Percentiles rank a stretch among this genome's conserved stretches.
phyloP scores from a whole-genome alignment of 2,329 filamentous ascomycete species.

The Camillea tinctor region DNA sequence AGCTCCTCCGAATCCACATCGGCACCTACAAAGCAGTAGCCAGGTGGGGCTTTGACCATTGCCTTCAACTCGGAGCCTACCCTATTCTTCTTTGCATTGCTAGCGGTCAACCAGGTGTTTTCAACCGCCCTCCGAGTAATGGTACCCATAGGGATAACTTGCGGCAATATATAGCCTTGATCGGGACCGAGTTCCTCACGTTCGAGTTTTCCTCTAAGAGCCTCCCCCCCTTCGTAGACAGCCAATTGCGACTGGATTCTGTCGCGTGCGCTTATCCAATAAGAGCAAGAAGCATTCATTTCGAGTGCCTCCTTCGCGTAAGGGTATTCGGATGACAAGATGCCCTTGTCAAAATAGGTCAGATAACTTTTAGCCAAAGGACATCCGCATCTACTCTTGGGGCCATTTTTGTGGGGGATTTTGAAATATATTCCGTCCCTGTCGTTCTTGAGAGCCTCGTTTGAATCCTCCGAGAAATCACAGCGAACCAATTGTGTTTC shows the following conservation, averaged over 20 bases:
- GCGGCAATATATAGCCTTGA: constrained; percentile 85
- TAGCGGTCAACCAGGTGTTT: constrained; percentile 97
- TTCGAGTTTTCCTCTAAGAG: constrained; percentile 15
- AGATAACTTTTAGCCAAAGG: constrained; percentile 92
- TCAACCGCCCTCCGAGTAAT: constrained; percentile 93
- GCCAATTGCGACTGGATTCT: constrained; percentile 95
- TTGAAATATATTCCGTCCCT: constrained; percentile 74
- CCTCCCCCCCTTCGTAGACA: constrained; percentile 71
- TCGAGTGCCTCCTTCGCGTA: constrained; percentile 94
- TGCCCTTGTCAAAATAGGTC: constrained; percentile 86
- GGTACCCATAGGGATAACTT: constrained; percentile 97
- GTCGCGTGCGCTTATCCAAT: constrained; percentile 96
- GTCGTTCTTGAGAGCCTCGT: constrained; percentile 66
- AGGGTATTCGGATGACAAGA: constrained; percentile 78
- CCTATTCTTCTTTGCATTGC: constrained; percentile 93
- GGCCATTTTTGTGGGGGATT: constrained; percentile 93
- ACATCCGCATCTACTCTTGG: constrained; percentile 76
- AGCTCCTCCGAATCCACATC: constrained; percentile 97
- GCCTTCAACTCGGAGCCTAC: constrained; percentile 96
- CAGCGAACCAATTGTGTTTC: constrained; percentile 72
- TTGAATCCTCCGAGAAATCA: constrained; percentile 74
- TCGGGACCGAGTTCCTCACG: constrained; percentile 23
- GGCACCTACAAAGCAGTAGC: constrained; percentile 91
- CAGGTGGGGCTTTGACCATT: constrained; percentile 88
- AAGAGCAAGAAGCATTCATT: constrained; percentile 98